Base-by-base conservation (phyloP, 2,329 filamentous ascomycete species). In the Sarocladiaceae sp. region DNA sequence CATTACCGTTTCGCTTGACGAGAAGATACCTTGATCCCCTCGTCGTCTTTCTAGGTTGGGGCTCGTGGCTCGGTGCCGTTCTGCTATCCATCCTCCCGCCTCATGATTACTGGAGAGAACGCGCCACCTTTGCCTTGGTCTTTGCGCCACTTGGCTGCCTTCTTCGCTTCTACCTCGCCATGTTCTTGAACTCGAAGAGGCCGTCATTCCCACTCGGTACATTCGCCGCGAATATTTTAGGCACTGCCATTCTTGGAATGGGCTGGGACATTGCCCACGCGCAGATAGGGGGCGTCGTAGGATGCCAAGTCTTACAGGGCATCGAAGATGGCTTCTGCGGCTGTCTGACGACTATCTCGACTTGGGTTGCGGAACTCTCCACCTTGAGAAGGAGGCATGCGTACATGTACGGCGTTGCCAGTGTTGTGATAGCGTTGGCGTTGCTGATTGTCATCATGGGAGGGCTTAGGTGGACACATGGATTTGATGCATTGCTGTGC, bases 61-160 rank as follows among this genome's bases (percentile, higher is more conserved):
- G 82, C 2, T 79, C 75, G 56, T 97, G 90, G 91, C 61, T 91
- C 12, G 88, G 81, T 1, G 83, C 88, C 1, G 61, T 93, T 2
- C 59, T 93, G 19, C 69, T 96, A 46, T 73, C 79, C 29, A 76
- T 85, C 40, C 79, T 84, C 51, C 86, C 88, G 0, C 88, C 87
- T 0, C 73, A 83, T 51, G 73, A 85, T 32, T 65, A 65, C 15
- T 95, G 89, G 90, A 85, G 90, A 31, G 83, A 85, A 2, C 68
- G 82, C 37, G 84, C 78, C 0, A 67, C 87, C 1, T 91, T 95
- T 54, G 77, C 88, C 0, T 69, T 93, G 20, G 80, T 89, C 2
- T 93, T 96, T 55, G 85, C 88, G 1, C 91, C 91, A 0, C 52
- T 88, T 0, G 91, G 91, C 0, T 90, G 85, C 52, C 64, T 95